Base-by-base conservation (phyloP, 495 filamentous ascomycete species). In the Mytilinidion resinicola region DNA sequence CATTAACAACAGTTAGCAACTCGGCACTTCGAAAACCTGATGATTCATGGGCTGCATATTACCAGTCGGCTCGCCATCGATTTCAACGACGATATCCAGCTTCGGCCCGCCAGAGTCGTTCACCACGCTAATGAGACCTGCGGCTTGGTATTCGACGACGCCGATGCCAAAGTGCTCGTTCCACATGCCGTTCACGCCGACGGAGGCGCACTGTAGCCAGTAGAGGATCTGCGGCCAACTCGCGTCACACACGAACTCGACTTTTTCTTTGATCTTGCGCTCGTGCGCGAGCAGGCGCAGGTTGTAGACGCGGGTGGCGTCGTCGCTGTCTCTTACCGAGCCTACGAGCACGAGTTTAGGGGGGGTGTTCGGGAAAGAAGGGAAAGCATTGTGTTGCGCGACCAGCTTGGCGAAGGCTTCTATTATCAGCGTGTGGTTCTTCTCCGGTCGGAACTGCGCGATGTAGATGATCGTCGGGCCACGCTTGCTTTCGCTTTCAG, bases 151-250 rank as follows among this genome's bases (percentile, higher is more conserved):
- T 74, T 98, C 93, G 6, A 98, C 93, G 15, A 97, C 91, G 5
- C 93, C 93, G 60, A 98, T 98, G 15, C 93, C 95, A 67, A 97
- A 98, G 72, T 98, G 93, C 74, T 98, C 93, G 68, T 96, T 97
- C 93, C 95, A 98, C 93, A 98, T 98, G 55, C 85, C 91, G 66
- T 98, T 98, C 3, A 93, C 89, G 37, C 93, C 93, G 21, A 97
- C 78, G 53, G 82, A 91, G 34, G 85, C 80, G 19, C 75, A 79
- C 39, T 80, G 73, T 46, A 97, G 77, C 81, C 89, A 89, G 20
- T 83, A 77, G 11, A 95, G 78, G 42, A 98, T 87, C 57, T 89
- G 80, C 6, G 85, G 82, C 91, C 91, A 97, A 39, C 85, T 80
- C 4, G 90, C 91, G 66, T 97, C 90, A 60, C 88, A 85, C 60